Percentiles rank a stretch among this genome's conserved stretches.
Conservation (phyloP, 139 green algal species). For the Closterium sp. region DNA sequence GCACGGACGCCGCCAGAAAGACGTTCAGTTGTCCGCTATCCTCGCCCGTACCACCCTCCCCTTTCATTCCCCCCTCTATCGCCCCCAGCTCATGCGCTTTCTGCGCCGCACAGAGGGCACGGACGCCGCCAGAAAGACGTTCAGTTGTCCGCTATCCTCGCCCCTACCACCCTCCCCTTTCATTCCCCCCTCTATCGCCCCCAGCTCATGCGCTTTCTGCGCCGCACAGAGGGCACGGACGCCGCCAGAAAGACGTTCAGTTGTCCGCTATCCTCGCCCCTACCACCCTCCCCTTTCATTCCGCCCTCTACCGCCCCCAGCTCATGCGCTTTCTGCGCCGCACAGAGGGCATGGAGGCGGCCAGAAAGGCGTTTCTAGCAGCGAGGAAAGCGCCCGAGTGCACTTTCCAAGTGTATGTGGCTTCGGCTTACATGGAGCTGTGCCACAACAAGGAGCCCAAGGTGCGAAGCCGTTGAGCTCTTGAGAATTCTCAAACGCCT, state of each 20-base stretch:
- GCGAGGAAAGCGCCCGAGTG: slow-evolving; percentile 65
- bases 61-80: no score
- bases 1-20: no score
- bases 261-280: no score
- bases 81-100: background rate
- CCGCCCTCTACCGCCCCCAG: slow-evolving; percentile 51
- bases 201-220: no score
- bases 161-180: background rate
- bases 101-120: background rate
- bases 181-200: no score
- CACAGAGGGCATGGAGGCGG: slow-evolving; percentile 60
- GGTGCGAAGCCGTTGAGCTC: background rate
- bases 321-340: slow-evolving; percentile 80
- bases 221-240: no score
- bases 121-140: background rate
- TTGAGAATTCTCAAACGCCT: background rate
- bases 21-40: no score
- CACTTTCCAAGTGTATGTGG: slow-evolving; percentile 82
- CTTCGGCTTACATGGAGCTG: slow-evolving; percentile 81
- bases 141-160: no score
- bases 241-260: no score
- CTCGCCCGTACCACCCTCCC: no score
- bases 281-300: no score
- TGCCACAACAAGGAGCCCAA: slow-evolving; percentile 59
- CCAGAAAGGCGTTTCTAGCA: slow-evolving; percentile 78